Percentiles rank a stretch among this genome's conserved stretches.
phyloP scores from a whole-genome alignment of 495 filamentous ascomycete species.

The Jackrogersella multiformis region DNA sequence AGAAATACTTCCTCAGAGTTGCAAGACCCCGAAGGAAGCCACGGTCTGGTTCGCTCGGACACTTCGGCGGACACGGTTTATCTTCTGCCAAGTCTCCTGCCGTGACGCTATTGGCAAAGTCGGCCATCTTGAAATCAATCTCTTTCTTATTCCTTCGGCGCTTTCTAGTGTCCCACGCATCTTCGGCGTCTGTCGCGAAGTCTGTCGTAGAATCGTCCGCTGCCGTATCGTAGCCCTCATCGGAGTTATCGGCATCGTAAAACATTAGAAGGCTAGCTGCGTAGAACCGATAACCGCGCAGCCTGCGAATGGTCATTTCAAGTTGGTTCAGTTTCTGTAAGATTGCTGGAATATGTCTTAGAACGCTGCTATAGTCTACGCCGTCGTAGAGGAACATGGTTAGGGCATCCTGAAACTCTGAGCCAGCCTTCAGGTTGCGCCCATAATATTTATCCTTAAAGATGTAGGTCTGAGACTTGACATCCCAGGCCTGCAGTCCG shows the following conservation, averaged over 20 bases:
- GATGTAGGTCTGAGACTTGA: constrained; percentile 78
- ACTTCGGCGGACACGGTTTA: constrained; percentile 80
- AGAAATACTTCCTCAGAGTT: constrained; percentile 83
- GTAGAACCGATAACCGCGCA: constrained; percentile 93
- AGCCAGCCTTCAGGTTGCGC: constrained; percentile 84
- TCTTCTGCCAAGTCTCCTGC: constrained; percentile 74
- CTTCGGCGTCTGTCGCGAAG: constrained; percentile 61
- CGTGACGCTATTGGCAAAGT: constrained; percentile 97
- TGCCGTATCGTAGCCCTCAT: constrained; percentile 59
- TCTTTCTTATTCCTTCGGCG: constrained; percentile 54
- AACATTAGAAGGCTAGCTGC: constrained; percentile 93
- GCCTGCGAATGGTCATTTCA: constrained; percentile 79
- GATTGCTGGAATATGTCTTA: constrained; percentile 85
- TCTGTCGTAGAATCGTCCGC: constrained; percentile 60
- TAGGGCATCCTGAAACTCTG: constrained; percentile 89
- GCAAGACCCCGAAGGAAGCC: constrained; percentile 90
- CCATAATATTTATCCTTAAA: constrained; percentile 99
- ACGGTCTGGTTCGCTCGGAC: constrained; percentile 81
- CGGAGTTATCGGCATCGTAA: constrained; percentile 79
- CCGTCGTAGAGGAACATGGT: constrained; percentile 92
- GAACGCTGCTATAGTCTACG: constrained; percentile 77
- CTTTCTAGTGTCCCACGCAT: constrained; percentile 45
- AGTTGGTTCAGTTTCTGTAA: constrained; percentile 82
- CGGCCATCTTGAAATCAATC: constrained; percentile 95
- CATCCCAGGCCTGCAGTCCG: constrained; percentile 96